Base-by-base conservation (phyloP, 352 stramenopile species). In the Phytophthora lateralis region DNA sequence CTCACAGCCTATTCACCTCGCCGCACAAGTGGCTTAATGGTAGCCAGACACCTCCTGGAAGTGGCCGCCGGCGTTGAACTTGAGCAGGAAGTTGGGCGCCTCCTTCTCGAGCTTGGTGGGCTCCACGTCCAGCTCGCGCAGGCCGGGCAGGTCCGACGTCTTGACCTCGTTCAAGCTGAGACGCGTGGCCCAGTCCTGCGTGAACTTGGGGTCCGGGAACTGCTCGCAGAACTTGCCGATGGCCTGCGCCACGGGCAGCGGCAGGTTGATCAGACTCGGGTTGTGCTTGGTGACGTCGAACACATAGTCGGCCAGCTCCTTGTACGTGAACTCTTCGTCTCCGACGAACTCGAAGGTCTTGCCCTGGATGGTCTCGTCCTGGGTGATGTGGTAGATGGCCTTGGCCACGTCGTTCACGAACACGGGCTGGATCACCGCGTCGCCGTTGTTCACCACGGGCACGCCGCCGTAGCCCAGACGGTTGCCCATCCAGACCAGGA, bases 241-340 rank as follows among this genome's bases (percentile, higher is more conserved):
- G 51, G 87, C 56, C 71, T 92, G 72, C 4, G 88, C 89, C 44
- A 91, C 63, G 12, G 78, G 78, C 41, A 93, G 62, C 51, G 89
- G 88, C 61, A 97, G 60, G 73, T 96, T 94, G 61, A 96, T 69
- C 34, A 96, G 59, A 47, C 66, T 84, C 43, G 86, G 71, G 43
- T 91, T 76, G 54, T 75, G 70, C 70, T 93, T 90, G 50, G 85
- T 96, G 54, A 84, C 75, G 55, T 99, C 94, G 59, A 98, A 97
- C 35, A 98, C 90, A 73, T 98, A 99, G 61, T 98, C 91, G 15
- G 89, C 96, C n/a, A 99, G 68, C 72, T 99, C 96, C 65, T 97
- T 97, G 76, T 97, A 93, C 51, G 96, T 96, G 70, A 98, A 99
- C 76, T 98, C 94, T 49, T 98, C 89, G 21, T 97, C 92, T 30